Percentiles rank a stretch among this genome's conserved stretches.
These are phyloP conservation scores for Ilex asprella DNA, from an alignment of 257 asterid species.

Conservation along the genomic window DNA sequence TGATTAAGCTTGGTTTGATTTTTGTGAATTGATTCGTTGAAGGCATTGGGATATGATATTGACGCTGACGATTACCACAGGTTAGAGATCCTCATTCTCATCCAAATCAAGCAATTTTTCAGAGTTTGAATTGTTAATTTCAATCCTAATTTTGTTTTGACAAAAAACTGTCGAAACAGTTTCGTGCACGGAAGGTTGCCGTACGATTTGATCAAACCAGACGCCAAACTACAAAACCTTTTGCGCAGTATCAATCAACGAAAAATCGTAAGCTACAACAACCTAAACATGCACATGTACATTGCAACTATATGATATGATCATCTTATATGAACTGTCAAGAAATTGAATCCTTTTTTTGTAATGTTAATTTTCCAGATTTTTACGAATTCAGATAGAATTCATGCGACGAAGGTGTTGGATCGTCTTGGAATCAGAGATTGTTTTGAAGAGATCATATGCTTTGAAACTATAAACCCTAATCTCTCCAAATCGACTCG, in stretches of 20 bases:
- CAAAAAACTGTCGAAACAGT: constrained; percentile 20
- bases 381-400: constrained; percentile 71
- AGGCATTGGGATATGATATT: constrained; percentile 72
- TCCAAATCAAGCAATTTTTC: background rate
- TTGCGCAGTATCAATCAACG: constrained; percentile 58
- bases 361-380: constrained; percentile 27
- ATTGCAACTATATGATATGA: background rate
- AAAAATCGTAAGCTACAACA: constrained; percentile 48
- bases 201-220: constrained; percentile 61
- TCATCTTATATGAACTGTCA: background rate
- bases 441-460: constrained; percentile 66
- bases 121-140: background rate
- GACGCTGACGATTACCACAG: constrained; percentile 85
- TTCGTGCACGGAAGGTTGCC: constrained; percentile 91
- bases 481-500: constrained; percentile 31
- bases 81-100: constrained; percentile 20
- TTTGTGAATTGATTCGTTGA: constrained; percentile 7
- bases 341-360: background rate
- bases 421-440: constrained; percentile 68
- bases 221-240: constrained; percentile 42
- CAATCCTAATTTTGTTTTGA: background rate
- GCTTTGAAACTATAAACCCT: constrained; percentile 88
- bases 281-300: background rate
- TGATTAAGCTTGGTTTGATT: too few species aligned
- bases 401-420: constrained; percentile 59